These are phyloP conservation scores for Termitomyces bulborhizus DNA, from an alignment of 768 basidiomycete genomes.

Conservation along the genomic window DNA sequence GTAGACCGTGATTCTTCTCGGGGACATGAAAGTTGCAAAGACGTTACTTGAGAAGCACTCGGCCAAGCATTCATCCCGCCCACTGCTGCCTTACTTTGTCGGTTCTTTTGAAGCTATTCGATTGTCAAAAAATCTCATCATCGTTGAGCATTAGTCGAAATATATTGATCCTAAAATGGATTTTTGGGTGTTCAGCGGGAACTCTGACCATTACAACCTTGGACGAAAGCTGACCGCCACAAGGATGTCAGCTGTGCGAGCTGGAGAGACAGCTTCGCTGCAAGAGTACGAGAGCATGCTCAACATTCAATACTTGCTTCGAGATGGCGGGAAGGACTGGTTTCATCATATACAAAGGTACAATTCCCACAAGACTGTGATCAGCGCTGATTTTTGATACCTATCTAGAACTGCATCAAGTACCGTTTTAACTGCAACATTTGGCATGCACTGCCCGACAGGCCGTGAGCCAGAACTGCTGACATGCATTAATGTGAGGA, in stretches of 20 bases:
- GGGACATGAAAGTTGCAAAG: not conserved
- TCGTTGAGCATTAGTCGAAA: not conserved
- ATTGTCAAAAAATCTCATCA: not conserved
- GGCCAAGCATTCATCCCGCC: not conserved
- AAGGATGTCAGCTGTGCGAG: not conserved
- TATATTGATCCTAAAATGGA: not conserved
- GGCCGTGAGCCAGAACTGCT: not conserved
- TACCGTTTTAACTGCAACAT: not conserved
- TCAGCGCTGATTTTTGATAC: too few relatives aligned
- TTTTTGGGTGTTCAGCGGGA: not conserved
- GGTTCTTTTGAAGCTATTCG: not conserved
- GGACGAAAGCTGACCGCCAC: not conserved
- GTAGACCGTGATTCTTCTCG: not conserved
- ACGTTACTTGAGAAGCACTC: not conserved
- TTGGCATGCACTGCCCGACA: not conserved
- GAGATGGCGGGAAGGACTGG: not conserved
- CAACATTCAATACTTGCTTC: not conserved
- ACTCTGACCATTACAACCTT: not conserved
- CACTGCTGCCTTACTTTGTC: not conserved
- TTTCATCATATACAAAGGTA: not conserved
- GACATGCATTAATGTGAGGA: not conserved
- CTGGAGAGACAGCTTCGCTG: not conserved
- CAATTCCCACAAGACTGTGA: too few relatives aligned
- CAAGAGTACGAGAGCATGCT: not conserved
- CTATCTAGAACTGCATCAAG: not conserved